phyloP scores from a whole-genome alignment of 495 filamentous ascomycete genomes.

The Neurospora hispaniola region DNA sequence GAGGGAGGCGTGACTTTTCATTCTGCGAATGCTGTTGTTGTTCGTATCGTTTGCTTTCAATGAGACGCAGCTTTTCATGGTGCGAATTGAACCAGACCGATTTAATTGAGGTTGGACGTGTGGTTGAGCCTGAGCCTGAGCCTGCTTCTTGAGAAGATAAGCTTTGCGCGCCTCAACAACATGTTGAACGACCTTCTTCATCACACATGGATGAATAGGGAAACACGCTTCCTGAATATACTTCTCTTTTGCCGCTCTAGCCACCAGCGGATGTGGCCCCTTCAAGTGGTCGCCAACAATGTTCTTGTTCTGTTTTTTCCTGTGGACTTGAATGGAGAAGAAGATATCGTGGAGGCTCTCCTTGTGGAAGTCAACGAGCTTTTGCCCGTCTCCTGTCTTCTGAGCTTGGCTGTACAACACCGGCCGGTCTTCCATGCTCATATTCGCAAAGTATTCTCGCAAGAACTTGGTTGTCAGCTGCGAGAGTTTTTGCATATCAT shows the following conservation, averaged over 20 bases:
- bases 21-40: not conserved
- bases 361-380: too few species aligned
- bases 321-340: not conserved
- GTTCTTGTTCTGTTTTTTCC: not conserved
- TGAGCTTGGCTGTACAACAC: not conserved
- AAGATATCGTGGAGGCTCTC: not conserved
- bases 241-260: not conserved
- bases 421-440: not conserved
- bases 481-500: not conserved
- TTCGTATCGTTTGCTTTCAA: not conserved
- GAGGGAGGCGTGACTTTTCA: not conserved
- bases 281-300: not conserved
- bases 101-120: not conserved
- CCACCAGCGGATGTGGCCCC: not conserved
- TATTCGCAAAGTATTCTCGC: not conserved
- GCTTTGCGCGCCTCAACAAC: not conserved
- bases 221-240: not conserved
- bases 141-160: not conserved
- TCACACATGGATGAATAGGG: not conserved
- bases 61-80: not conserved
- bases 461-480: not conserved
- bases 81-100: not conserved
- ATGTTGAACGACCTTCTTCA: not conserved
- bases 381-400: too few species aligned
- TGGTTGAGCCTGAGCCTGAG: not conserved